A percentile compares a stretch with the other conserved stretches of the same genome.
Evolutionary conservation across 2,329 filamentous ascomycete species (phyloP).

Genomic region (Xenoacremonium recifei): DNA sequence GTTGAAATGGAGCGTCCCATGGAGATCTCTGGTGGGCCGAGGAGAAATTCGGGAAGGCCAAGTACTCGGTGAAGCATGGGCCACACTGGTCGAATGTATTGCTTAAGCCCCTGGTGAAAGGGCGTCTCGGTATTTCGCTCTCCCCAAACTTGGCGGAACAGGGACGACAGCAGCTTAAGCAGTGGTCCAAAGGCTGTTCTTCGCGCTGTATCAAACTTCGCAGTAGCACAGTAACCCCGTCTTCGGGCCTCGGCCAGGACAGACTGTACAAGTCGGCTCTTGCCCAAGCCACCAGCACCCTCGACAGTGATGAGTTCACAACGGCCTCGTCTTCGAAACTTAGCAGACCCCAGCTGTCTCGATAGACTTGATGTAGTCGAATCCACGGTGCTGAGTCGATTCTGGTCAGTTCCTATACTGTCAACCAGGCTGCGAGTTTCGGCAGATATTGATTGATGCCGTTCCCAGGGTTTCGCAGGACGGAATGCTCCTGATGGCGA

Average conservation of each 20-base stretch:
- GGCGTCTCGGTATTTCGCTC: slow-evolving; percentile 64
- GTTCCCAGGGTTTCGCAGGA: slow-evolving; percentile 48
- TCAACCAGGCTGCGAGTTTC: slow-evolving; percentile 49
- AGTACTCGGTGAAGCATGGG: slow-evolving; percentile 61
- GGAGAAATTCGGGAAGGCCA: slow-evolving; percentile 67
- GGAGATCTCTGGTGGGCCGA: slow-evolving; percentile 47
- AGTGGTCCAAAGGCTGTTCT: slow-evolving; percentile 62
- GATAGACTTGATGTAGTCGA: slow-evolving; percentile 50
- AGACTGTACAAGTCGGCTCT: slow-evolving; percentile 63
- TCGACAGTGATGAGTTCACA: slow-evolving; percentile 63
- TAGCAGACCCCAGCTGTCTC: slow-evolving; percentile 53
- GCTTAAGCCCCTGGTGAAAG: slow-evolving; percentile 60
- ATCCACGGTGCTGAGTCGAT: slow-evolving; percentile 46
- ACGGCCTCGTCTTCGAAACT: slow-evolving; percentile 60
- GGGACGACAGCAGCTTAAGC: slow-evolving; percentile 61
- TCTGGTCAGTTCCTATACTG: slow-evolving; percentile 41
- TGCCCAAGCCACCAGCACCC: slow-evolving; percentile 62
- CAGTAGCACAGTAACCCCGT: slow-evolving; percentile 63
- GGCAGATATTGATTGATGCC: slow-evolving; percentile 49
- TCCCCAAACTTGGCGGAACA: slow-evolving; percentile 67
- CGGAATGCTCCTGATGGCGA: slow-evolving; percentile 40
- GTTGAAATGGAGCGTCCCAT: slow-evolving; percentile 36
- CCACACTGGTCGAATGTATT: slow-evolving; percentile 64
- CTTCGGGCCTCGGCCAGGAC: slow-evolving; percentile 59
- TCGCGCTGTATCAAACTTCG: slow-evolving; percentile 63